Conservation (phyloP, 148 eudicot species). For the Nyssa sinensis region DNA sequence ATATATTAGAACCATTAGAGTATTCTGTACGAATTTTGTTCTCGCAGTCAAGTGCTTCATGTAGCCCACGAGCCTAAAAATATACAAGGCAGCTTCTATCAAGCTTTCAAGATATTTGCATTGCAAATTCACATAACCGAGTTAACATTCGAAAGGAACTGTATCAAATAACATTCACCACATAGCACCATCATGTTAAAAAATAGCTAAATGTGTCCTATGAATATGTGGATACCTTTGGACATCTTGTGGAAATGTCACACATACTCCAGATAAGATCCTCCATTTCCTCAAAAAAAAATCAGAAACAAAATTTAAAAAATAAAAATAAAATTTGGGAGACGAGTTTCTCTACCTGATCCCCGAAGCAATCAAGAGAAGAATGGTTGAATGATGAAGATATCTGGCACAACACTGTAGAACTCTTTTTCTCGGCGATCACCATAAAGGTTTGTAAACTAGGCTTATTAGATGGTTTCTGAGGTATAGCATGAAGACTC, state of each 20-base stretch:
- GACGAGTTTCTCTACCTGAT: conserved; percentile 49
- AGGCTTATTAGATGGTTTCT: conserved; percentile 45
- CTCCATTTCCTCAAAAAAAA: not conserved
- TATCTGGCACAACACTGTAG: conserved; percentile 46
- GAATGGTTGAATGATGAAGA: conserved; percentile 41
- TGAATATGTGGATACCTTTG: not conserved
- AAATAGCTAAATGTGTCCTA: not conserved
- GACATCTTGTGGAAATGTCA: not conserved
- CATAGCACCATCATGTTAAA: not conserved
- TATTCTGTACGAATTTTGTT: conserved; percentile 52
- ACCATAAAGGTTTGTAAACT: conserved; percentile 74
- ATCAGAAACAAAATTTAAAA: not conserved
- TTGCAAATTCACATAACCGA: conserved; percentile 3
- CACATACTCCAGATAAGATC: not conserved
- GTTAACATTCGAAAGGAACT: not conserved
- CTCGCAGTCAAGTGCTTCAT: conserved; percentile 69
- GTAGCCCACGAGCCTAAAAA: conserved; percentile 60
- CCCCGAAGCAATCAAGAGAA: conserved; percentile 29
- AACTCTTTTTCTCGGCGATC: conserved; percentile 60
- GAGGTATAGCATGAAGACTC: conserved; percentile 66
- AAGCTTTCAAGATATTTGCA: not conserved
- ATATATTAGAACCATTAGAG: conserved; percentile 52
- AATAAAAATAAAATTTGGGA: not conserved
- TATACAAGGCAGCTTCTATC: conserved; percentile 7
- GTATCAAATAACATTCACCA: not conserved